Conservation (phyloP, 2,329 filamentous ascomycete species). For the Fusarium oxysporum region DNA sequence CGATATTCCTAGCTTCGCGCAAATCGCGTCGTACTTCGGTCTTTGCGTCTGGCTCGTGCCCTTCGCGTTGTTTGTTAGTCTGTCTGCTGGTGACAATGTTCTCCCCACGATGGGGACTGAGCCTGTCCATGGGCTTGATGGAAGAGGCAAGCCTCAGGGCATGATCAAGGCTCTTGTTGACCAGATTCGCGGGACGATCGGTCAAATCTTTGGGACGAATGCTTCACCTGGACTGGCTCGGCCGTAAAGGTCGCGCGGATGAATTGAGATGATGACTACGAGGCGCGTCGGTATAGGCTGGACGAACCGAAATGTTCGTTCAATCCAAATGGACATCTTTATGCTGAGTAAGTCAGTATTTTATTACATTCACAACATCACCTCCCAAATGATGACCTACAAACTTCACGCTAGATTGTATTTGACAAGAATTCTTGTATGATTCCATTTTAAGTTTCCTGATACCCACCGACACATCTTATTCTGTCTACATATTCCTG, state of each 20-base stretch:
- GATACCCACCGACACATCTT: conserved; percentile 20
- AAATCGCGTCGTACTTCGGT: conserved; percentile 96
- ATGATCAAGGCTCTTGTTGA: conserved; percentile 76
- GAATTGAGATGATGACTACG: too few relatives aligned
- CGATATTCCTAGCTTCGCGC: conserved; percentile 83
- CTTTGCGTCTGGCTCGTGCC: conserved; percentile 97
- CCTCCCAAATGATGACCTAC: conserved; percentile 53
- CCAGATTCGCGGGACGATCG: conserved; percentile 64
- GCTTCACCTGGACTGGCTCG: conserved; percentile 38
- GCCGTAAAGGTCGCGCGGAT: conserved; percentile 27
- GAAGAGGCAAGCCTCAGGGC: conserved; percentile 67
- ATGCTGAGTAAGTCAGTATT: conserved; percentile 22
- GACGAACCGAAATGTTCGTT: conserved; percentile 7
- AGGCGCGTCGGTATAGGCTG: too few relatives aligned
- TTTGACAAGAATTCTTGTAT: conserved; percentile 55
- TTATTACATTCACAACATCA: neutral
- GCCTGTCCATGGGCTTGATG: conserved; percentile 59
- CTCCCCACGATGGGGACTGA: conserved; percentile 88
- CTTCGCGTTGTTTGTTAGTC: conserved; percentile 92
- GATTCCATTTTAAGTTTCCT: conserved; percentile 52
- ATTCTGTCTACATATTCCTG: neutral
- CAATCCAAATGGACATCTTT: accelerated
- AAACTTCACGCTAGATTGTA: conserved; percentile 61
- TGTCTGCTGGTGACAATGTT: conserved; percentile 95
- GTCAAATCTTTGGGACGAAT: conserved; percentile 54